phyloP scores from a whole-genome alignment of 139 green algal species.

The Closterium sp. region DNA sequence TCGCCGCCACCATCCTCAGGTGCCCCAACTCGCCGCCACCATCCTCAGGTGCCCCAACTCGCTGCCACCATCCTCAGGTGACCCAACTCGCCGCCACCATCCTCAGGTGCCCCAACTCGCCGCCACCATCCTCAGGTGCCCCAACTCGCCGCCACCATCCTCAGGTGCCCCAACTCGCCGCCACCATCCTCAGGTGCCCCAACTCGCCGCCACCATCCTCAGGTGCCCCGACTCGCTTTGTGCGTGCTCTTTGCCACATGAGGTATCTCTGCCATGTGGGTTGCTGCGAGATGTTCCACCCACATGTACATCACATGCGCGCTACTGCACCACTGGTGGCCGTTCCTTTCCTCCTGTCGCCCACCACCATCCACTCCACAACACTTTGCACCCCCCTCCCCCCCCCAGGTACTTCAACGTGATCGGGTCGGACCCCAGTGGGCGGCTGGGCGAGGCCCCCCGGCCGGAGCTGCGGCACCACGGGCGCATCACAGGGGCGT shows the following conservation, averaged over 20 bases:
- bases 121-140: neutral
- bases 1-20: neutral
- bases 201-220: no score
- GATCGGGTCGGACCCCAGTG: slow-evolving; percentile 68
- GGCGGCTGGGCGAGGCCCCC: slow-evolving; percentile 68
- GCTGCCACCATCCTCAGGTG: no score
- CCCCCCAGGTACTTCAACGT: slow-evolving; percentile 75
- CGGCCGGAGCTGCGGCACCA: slow-evolving; percentile 61
- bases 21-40: neutral
- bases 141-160: neutral
- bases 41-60: neutral
- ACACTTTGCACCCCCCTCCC: neutral
- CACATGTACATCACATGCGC: no score
- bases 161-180: neutral
- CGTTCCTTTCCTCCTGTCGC: no score
- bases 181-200: no score
- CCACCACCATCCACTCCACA: neutral
- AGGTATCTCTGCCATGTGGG: no score
- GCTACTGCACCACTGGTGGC: no score
- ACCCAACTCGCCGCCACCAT: neutral
- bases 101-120: neutral
- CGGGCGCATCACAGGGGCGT: slow-evolving; percentile 68
- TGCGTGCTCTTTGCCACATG: no score
- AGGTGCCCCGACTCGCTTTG: no score
- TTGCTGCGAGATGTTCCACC: no score